Percentiles rank a stretch among this genome's conserved stretches.
Evolutionary conservation across 345 rosid species (phyloP).

Genomic region (Eucalyptus rudis): DNA sequence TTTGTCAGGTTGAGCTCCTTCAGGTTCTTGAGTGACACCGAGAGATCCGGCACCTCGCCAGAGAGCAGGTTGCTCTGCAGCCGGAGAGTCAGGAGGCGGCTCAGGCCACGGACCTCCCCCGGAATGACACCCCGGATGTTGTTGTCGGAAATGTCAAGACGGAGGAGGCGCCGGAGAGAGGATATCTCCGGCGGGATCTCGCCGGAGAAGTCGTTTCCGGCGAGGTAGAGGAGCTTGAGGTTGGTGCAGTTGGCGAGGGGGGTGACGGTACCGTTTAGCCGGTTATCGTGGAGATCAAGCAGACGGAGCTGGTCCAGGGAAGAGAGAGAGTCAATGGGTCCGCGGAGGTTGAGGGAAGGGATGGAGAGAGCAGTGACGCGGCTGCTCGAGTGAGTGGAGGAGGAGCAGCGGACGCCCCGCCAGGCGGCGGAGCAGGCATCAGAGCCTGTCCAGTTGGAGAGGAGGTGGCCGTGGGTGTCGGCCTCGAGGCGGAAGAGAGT

Average conservation of each 20-base stretch:
- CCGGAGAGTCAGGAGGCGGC: slow-evolving; percentile 61
- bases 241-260: slow-evolving; percentile 55
- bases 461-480: slow-evolving; percentile 77
- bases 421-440: slow-evolving; percentile 58
- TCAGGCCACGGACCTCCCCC: slow-evolving; percentile 24
- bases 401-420: slow-evolving; percentile 76
- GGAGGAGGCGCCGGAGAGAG: slow-evolving; percentile 40
- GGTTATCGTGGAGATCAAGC: slow-evolving; percentile 78
- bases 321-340: slow-evolving; percentile 58
- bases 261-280: slow-evolving; percentile 58
- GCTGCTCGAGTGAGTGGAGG: slow-evolving; percentile 24
- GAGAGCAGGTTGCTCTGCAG: slow-evolving; percentile 74
- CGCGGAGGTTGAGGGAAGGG: slow-evolving; percentile 63
- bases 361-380: slow-evolving; percentile 50
- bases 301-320: slow-evolving; percentile 70
- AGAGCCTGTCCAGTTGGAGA: slow-evolving; percentile 65
- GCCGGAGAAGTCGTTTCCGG: slow-evolving; percentile 69
- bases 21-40: slow-evolving; percentile 23
- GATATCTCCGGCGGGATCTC: slow-evolving; percentile 56
- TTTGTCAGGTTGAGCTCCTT: slow-evolving; percentile 52
- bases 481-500: slow-evolving; percentile 69
- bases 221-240: slow-evolving; percentile 66
- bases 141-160: slow-evolving; percentile 78
- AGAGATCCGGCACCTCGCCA: slow-evolving; percentile 68
- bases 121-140: slow-evolving; percentile 70